Percentiles rank a stretch among this genome's conserved stretches.
phyloP scores from a whole-genome alignment of 805 yeast species.

The Candida xiaguanensis region DNA sequence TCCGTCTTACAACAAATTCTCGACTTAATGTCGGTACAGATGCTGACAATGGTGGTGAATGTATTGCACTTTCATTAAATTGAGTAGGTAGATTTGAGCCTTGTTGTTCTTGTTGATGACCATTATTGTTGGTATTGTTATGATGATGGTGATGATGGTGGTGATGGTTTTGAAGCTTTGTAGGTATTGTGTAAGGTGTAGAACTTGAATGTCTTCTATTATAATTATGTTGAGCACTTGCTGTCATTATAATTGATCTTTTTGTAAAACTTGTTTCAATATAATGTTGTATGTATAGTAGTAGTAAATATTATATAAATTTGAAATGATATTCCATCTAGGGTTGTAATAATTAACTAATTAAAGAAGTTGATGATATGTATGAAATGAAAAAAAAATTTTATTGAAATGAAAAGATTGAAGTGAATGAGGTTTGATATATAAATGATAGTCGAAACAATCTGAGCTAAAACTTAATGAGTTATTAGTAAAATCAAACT shows the following conservation, averaged over 20 bases:
- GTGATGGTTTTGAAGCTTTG: constrained; percentile 19
- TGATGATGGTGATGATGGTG: constrained; percentile 7
- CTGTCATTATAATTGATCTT: too few species aligned
- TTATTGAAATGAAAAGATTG: not conserved
- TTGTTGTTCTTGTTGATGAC: constrained; percentile 5
- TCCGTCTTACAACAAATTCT: constrained; percentile 77
- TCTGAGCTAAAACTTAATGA: not conserved
- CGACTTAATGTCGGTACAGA: constrained; percentile 46
- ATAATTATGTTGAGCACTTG: constrained; percentile 22
- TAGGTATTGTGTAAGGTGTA: constrained; percentile 28
- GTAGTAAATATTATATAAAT: too few species aligned
- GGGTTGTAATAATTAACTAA: too few species aligned
- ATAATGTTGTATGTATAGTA: too few species aligned
- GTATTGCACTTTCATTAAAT: constrained; percentile 3
- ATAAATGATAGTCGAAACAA: not conserved
- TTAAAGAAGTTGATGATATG: too few species aligned
- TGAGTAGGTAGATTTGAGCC: constrained; percentile 3
- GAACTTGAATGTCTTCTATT: constrained; percentile 25
- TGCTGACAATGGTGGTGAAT: constrained; percentile 7
- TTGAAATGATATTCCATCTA: not conserved
- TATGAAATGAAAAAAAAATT: too few species aligned
- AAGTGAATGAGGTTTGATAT: not conserved
- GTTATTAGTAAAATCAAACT: too few species aligned
- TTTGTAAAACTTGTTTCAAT: too few species aligned
- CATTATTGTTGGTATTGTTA: not conserved